Evolutionary conservation across 2,329 filamentous ascomycete species (phyloP).

Genomic region (Colletotrichum sp.): DNA sequence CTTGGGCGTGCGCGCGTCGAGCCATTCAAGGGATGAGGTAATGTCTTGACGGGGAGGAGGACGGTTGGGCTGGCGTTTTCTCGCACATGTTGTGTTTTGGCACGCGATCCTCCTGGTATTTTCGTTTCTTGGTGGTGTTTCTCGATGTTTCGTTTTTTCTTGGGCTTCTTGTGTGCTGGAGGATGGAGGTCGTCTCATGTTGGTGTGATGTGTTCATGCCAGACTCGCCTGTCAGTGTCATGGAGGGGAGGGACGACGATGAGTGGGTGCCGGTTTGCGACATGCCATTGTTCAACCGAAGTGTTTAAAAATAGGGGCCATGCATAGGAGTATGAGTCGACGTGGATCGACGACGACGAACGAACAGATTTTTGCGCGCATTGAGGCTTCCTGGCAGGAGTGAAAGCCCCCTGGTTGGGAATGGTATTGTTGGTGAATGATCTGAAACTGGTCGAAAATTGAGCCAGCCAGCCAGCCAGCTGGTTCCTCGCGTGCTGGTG

Average conservation of each 20-base stretch:
- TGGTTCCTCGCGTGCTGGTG: not conserved
- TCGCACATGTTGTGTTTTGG: not conserved
- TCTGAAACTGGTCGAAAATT: slow-evolving; percentile 3
- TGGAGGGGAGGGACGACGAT: not conserved
- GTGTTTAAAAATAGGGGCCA: not conserved
- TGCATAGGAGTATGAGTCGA: not conserved
- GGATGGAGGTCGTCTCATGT: not conserved
- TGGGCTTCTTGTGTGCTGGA: not conserved
- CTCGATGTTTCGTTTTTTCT: not conserved
- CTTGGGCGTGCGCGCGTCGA: not conserved
- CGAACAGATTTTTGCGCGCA: not conserved
- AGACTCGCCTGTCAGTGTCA: not conserved
- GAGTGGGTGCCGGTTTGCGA: not conserved
- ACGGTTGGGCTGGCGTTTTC: not conserved
- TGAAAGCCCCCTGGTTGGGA: not conserved
- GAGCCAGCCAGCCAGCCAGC: not conserved
- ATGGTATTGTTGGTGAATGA: not conserved
- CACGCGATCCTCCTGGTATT: not conserved
- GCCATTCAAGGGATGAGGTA: not conserved
- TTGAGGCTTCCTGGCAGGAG: not conserved
- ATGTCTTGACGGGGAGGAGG: not conserved
- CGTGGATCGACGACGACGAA: not conserved
- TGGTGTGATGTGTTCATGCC: not conserved
- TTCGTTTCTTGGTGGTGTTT: not conserved
- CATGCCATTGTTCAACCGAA: not conserved